Conservation (phyloP, 106 monocot genomes). For the Dactylorhiza incarnata region DNA sequence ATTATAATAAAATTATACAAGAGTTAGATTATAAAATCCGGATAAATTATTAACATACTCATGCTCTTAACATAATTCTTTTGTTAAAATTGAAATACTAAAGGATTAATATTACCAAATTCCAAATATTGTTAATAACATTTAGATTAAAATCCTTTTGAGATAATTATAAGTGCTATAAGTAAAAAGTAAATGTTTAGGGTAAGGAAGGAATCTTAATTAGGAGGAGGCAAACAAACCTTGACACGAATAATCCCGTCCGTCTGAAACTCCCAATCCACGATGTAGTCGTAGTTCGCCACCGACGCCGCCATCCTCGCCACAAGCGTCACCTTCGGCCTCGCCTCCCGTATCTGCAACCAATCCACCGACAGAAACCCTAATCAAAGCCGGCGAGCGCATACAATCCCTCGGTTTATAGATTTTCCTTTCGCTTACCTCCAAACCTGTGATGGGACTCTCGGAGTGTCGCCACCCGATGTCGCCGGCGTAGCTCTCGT, state of each 20-base stretch:
- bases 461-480: conserved; percentile 91
- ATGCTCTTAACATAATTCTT: too few relatives aligned
- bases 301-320: conserved; percentile 92
- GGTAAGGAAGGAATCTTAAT: not conserved
- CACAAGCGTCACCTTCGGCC: conserved; percentile 96
- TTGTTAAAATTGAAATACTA: too few relatives aligned
- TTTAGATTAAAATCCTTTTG: too few relatives aligned
- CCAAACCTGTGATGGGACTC: conserved; percentile 76
- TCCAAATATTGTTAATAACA: too few relatives aligned
- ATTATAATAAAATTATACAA: too few relatives aligned
- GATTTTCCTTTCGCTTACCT: conserved; percentile 16
- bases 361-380: not conserved
- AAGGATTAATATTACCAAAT: too few relatives aligned
- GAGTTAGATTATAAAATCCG: too few relatives aligned
- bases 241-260: conserved; percentile 84
- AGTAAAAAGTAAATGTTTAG: too few relatives aligned
- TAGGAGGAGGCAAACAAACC: conserved; percentile 22
- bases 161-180: too few relatives aligned
- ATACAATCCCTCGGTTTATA: not conserved
- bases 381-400: not conserved
- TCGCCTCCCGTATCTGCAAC: conserved; percentile 61
- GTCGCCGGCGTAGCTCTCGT: conserved; percentile 75
- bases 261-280: conserved; percentile 97
- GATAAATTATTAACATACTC: too few relatives aligned
- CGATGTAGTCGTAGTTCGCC: conserved; percentile 92